Evolutionary conservation across 306 rosid species (phyloP), one percentile per base, ranked within the genome.

Genomic region (Glycine soja): DNA sequence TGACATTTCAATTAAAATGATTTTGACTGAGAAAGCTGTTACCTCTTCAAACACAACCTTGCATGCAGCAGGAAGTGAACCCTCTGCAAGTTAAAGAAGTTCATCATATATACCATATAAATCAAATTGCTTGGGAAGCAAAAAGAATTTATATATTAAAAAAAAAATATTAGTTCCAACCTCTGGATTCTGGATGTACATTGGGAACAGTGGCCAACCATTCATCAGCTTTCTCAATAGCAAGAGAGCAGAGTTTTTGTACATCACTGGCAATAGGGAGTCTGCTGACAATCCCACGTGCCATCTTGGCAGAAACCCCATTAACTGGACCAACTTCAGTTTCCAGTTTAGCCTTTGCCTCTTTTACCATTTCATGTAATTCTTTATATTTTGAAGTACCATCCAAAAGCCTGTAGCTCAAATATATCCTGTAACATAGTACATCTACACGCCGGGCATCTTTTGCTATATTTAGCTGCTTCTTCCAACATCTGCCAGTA

Each of bases 51-150:
- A 96, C 81, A 96, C 81, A 88, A 92, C 93, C 90, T 93, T 96
- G 96, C 99, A 96, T 66, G 99, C 99, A 62, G 99, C 94, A 59
- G 99, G 99, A 83, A 96, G 97, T 7, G 99, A 96, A 77, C 90
- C 99, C 88, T 93, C 99, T 96, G 97, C 67, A 18, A 58, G 69
- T 52, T 56, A 36, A 68, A 80, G 67, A 72, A 77, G 67, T 32
- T 76, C 82, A 61, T 70, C 40, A 36, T 71, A 79, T 15, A 86
- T 51, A 67, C 53, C 75, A 75, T 9, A 38, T 32, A 64, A 71
- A 59, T 51, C 76, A 85, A 80, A 79, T 70, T 42, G 15, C 43
- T 51, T 56, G 47, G 57, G 69, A 64, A 68, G 82, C 48, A 83
- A 75, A 64, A 81, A 77, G 15, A 80, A 66, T 13, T 45, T 3